Conservation (phyloP, 2,329 filamentous ascomycete species). For the Verticillium isaacii region DNA sequence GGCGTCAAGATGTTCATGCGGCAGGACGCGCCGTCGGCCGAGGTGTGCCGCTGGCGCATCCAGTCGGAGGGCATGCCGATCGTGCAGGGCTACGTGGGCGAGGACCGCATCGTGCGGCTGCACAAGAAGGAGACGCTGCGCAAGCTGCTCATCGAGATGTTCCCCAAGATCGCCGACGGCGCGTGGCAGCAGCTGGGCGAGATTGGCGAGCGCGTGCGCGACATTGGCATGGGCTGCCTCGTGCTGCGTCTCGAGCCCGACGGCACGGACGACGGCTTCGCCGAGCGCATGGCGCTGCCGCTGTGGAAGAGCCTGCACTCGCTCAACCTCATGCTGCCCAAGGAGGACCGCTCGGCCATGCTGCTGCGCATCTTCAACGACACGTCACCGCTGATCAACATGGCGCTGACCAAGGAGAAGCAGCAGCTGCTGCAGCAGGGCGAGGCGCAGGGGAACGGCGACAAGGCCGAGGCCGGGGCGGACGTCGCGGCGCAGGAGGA, state of each 20-base stretch:
- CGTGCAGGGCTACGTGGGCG: slow-evolving; percentile 83
- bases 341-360: slow-evolving; percentile 93
- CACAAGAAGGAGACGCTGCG: slow-evolving; percentile 75
- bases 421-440: slow-evolving; percentile 19
- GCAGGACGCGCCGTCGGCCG: slow-evolving; percentile 82
- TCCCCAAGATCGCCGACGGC: slow-evolving; percentile 76
- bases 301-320: slow-evolving; percentile 91
- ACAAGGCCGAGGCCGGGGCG: not conserved
- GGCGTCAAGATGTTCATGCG: slow-evolving; percentile 99
- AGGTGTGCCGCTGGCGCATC: slow-evolving; percentile 90
- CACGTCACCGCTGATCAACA: slow-evolving; percentile 75
- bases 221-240: slow-evolving; percentile 86
- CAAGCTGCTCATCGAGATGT: slow-evolving; percentile 89
- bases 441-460: not conserved
- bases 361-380: slow-evolving; percentile 88
- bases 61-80: slow-evolving; percentile 92
- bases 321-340: slow-evolving; percentile 95
- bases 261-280: slow-evolving; percentile 52
- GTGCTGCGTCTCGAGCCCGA: slow-evolving; percentile 79
- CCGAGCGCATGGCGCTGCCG: slow-evolving; percentile 81
- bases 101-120: slow-evolving; percentile 69
- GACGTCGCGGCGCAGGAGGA: not conserved
- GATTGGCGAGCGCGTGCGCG: slow-evolving; percentile 76
- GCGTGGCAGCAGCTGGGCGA: slow-evolving; percentile 76
- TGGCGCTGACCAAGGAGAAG: slow-evolving; percentile 45